Conservation (phyloP, 2,329 filamentous ascomycete species). For the Pseudomassariella vexata region DNA sequence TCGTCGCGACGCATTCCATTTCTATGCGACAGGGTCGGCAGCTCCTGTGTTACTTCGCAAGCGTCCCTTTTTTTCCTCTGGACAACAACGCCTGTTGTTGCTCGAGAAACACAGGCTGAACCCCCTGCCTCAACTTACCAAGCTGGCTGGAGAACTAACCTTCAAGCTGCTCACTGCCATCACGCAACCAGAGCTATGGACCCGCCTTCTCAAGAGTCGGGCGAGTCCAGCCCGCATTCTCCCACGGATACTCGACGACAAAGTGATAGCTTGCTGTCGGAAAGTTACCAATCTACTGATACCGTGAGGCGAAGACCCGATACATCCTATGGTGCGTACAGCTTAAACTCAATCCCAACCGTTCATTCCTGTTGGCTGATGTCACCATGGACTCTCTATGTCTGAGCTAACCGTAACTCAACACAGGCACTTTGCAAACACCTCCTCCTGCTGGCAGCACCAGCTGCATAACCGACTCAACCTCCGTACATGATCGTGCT, state of each 20-base stretch:
- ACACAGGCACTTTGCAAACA: slow-evolving; percentile 21
- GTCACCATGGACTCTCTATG: slow-evolving; percentile 1
- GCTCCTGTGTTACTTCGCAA: no score
- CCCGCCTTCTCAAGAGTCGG: slow-evolving; percentile 31
- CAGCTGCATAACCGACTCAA: slow-evolving; percentile 27
- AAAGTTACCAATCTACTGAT: slow-evolving; percentile 54
- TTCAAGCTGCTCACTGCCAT: no score
- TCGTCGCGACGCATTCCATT: no score
- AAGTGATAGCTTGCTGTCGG: slow-evolving; percentile 39
- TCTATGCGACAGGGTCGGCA: no score
- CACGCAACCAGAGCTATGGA: slow-evolving; percentile 46
- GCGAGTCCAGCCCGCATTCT: slow-evolving; percentile 32
- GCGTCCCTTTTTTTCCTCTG: no score
- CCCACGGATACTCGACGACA: slow-evolving; percentile 43
- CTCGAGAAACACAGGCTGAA: no score
- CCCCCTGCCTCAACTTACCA: no score
- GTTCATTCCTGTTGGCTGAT: background rate
- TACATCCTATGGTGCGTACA: slow-evolving; percentile 45
- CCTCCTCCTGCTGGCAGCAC: slow-evolving; percentile 19
- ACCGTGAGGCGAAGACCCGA: slow-evolving; percentile 55
- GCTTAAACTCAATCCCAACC: slow-evolving; percentile 8
- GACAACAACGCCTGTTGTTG: no score
- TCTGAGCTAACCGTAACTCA: background rate
- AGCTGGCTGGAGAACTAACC: no score
- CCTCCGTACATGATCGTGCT: slow-evolving; percentile 31